phyloP scores from a whole-genome alignment of 768 basidiomycete genomes.

The Neoboletus magnificus region DNA sequence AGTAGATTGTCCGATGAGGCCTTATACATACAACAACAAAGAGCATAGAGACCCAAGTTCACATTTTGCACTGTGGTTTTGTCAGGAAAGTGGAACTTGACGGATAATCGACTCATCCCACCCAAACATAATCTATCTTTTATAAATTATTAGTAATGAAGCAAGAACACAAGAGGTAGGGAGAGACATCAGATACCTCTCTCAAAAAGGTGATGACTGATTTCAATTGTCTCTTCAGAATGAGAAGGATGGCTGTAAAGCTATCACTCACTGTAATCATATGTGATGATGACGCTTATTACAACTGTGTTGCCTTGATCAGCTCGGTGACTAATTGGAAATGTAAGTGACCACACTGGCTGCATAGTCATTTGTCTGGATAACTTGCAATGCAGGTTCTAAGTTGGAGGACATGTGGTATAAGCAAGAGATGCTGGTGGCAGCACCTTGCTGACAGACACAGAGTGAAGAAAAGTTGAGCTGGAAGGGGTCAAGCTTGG shows the following conservation, averaged over 20 bases:
- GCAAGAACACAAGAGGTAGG: too few relatives aligned
- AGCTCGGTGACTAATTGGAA: background rate
- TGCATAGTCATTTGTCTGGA: background rate
- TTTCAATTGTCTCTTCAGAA: background rate
- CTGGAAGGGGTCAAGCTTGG: background rate
- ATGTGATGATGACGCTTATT: slow-evolving; percentile 3
- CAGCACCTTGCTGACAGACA: background rate
- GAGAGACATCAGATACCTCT: slow-evolving; percentile 4
- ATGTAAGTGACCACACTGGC: background rate
- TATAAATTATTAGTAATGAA: background rate
- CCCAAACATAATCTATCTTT: slow-evolving; percentile 15
- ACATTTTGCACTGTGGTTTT: background rate
- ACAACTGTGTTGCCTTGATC: background rate
- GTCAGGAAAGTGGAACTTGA: background rate
- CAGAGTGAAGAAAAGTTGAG: background rate
- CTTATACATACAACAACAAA: slow-evolving; percentile 7
- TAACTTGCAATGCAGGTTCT: background rate
- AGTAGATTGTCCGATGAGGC: background rate
- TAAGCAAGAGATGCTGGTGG: background rate
- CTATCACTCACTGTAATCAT: slow-evolving; percentile 13
- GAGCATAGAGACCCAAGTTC: slow-evolving; percentile 3
- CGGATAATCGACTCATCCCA: background rate
- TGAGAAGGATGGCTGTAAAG: background rate
- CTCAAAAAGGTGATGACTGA: slow-evolving; percentile 13
- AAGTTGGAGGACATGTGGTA: background rate